A percentile compares a stretch with the other conserved stretches of the same genome.
phyloP scores from a whole-genome alignment of 2,329 filamentous ascomycete genomes.

The Epichloe hybrida region DNA sequence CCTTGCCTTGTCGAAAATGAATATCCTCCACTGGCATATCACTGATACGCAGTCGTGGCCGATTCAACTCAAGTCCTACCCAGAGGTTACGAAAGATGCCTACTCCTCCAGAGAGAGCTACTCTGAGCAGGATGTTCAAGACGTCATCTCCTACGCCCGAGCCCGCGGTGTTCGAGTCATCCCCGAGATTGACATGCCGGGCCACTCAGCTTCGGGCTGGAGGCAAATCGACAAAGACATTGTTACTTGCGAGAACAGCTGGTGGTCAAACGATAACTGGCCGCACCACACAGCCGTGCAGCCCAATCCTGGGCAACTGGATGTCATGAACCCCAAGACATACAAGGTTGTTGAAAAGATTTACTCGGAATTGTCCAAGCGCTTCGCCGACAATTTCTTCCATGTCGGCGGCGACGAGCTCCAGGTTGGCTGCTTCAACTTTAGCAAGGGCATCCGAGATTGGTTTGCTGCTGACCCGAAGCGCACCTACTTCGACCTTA shows the following conservation, averaged over 20 bases:
- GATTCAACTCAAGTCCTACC: constrained; percentile 32
- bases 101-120: constrained; percentile 36
- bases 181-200: constrained; percentile 44
- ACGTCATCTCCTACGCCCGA: constrained; percentile 34
- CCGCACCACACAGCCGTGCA: constrained; percentile 36
- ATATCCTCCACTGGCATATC: constrained; percentile 44
- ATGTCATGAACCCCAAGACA: constrained; percentile 40
- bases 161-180: constrained; percentile 41
- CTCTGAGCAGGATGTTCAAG: constrained; percentile 26
- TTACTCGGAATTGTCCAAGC: constrained; percentile 35
- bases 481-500: constrained; percentile 31
- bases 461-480: constrained; percentile 36
- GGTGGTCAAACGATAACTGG: constrained; percentile 48
- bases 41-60: constrained; percentile 43
- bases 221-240: constrained; percentile 37
- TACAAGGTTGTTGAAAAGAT: constrained; percentile 40
- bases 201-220: constrained; percentile 41
- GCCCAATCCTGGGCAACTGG: constrained; percentile 42
- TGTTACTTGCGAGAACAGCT: constrained; percentile 39
- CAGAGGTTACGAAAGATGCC: constrained; percentile 38
- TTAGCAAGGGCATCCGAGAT: constrained; percentile 31
- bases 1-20: constrained; percentile 42
- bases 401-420: constrained; percentile 44
- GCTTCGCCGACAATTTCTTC: constrained; percentile 40
- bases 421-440: constrained; percentile 41